Evolutionary conservation across 2,329 filamentous ascomycete species (phyloP).

Genomic region (Neofusicoccum sp.): DNA sequence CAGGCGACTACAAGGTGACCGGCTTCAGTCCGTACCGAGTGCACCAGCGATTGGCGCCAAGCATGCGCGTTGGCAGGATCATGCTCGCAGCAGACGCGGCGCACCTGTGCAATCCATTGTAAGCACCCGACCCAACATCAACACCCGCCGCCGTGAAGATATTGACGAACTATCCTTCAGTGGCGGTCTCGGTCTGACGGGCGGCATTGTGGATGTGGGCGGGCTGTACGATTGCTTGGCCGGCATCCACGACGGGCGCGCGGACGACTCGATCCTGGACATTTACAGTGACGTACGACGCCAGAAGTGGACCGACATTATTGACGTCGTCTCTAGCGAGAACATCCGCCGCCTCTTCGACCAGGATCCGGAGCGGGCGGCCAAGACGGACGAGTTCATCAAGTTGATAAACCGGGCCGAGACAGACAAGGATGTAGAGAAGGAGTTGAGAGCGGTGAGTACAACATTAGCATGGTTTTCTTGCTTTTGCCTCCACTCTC

Average conservation of each 20-base stretch:
- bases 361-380: conserved; percentile 31
- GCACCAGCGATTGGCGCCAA: conserved; percentile 62
- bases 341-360: conserved; percentile 42
- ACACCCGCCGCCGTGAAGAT: conserved; percentile 4
- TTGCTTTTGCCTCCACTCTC: not conserved
- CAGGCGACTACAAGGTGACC: conserved; percentile 58
- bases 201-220: conserved; percentile 66
- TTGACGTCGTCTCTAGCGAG: conserved; percentile 41
- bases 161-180: conserved; percentile 23
- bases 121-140: not conserved
- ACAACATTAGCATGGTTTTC: not conserved
- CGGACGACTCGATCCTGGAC: conserved; percentile 39
- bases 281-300: conserved; percentile 39
- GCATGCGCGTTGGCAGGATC: conserved; percentile 60
- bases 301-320: conserved; percentile 38
- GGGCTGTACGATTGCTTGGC: conserved; percentile 62
- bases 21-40: conserved; percentile 64
- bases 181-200: conserved; percentile 65
- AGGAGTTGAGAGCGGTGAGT: conserved; percentile 25
- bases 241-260: conserved; percentile 37
- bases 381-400: conserved; percentile 38
- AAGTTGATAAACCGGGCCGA: conserved; percentile 34
- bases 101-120: conserved; percentile 59
- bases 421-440: conserved; percentile 34
- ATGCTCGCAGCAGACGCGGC: conserved; percentile 64